Percentiles rank a stretch among this genome's conserved stretches.
Evolutionary conservation across 176 grass and related monocot species (phyloP).

Genomic region (Hsuehochloa calcarea): DNA sequence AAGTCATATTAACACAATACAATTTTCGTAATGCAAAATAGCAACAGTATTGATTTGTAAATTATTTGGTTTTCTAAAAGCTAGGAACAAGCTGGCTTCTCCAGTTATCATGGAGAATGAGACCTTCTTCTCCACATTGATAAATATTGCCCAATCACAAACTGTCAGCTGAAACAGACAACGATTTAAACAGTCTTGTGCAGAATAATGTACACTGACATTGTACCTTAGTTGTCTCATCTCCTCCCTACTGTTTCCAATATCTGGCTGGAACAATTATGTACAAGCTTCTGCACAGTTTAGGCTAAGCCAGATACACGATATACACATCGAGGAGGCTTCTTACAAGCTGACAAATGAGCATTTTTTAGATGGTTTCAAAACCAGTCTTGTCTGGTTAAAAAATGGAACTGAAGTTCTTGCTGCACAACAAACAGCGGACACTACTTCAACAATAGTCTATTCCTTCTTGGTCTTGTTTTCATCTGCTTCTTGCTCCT

Average conservation of each 20-base stretch:
- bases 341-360: not conserved
- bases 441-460: not conserved
- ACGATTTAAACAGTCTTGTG: not conserved
- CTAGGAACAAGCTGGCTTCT: not conserved
- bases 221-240: not conserved
- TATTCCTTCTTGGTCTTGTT: conserved; percentile 70
- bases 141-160: not conserved
- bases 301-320: not conserved
- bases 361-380: conserved; percentile 1
- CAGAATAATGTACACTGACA: not conserved
- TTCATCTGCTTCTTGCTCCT: conserved; percentile 43
- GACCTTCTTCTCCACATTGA: not conserved
- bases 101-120: not conserved
- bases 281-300: conserved; percentile 31
- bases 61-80: not conserved
- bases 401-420: conserved; percentile 19
- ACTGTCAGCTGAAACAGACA: not conserved
- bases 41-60: not conserved
- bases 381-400: not conserved
- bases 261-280: conserved; percentile 19
- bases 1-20: not conserved
- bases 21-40: not conserved
- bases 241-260: not conserved
- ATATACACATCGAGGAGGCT: not conserved
- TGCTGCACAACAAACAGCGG: conserved; percentile 17